These are phyloP conservation scores for Colletotrichum sp. DNA, from an alignment of 2,329 filamentous ascomycete genomes.

Conservation along the genomic window DNA sequence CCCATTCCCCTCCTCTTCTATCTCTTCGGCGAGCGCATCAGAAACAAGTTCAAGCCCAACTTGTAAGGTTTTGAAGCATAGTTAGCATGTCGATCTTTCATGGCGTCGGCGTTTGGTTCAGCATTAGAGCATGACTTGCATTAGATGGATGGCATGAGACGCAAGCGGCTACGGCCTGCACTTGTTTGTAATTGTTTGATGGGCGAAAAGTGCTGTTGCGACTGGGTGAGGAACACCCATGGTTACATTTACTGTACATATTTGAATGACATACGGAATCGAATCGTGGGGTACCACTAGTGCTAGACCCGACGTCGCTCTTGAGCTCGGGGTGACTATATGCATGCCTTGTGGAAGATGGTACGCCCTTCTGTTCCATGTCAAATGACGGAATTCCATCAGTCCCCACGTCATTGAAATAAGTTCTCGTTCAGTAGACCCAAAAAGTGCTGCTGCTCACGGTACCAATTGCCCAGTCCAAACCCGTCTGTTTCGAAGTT, in stretches of 20 bases:
- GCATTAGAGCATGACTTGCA: background rate
- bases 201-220: background rate
- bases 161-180: background rate
- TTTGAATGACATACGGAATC: background rate
- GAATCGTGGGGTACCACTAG: background rate
- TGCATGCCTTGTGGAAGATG: background rate
- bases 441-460: conserved; percentile 29
- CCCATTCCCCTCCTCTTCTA: conserved; percentile 42
- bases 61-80: background rate
- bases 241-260: background rate
- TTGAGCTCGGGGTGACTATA: background rate
- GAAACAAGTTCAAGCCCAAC: conserved; percentile 24
- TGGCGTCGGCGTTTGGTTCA: background rate
- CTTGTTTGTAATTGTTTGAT: background rate
- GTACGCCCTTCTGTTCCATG: background rate
- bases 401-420: background rate
- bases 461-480: conserved; percentile 27
- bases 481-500: background rate
- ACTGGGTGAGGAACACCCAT: background rate
- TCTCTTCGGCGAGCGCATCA: conserved; percentile 39
- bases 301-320: fast-evolving
- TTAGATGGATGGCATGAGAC: background rate
- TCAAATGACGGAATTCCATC: background rate
- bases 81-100: background rate
- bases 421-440: background rate